phyloP scores from a whole-genome alignment of 768 basidiomycete species.

The Chalciporus chontae region DNA sequence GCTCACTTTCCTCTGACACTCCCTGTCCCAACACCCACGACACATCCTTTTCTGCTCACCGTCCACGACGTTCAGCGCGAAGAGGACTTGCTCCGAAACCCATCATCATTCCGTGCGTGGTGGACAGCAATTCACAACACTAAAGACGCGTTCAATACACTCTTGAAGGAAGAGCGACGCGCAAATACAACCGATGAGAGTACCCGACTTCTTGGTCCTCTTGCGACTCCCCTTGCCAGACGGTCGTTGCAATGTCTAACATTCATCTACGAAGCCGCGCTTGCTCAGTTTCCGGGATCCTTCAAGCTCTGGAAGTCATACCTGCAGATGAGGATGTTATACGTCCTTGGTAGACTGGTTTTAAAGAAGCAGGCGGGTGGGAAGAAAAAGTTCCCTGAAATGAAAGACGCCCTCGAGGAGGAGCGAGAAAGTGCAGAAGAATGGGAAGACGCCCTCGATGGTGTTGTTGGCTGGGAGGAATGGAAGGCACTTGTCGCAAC shows the following conservation, averaged over 20 bases:
- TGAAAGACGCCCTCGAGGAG: conserved; percentile 86
- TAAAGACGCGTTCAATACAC: conserved; percentile 57
- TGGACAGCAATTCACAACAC: conserved; percentile 79
- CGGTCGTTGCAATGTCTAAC: conserved; percentile 78
- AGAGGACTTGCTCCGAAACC: conserved; percentile 91
- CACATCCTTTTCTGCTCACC: conserved; percentile 72
- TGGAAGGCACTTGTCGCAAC: conserved; percentile 87
- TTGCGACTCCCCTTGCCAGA: conserved; percentile 70
- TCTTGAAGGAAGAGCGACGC: conserved; percentile 53
- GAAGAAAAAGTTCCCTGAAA: conserved; percentile 87
- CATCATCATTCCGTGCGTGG: conserved; percentile 90
- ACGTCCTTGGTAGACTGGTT: conserved; percentile 75
- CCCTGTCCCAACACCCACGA: conserved; percentile 78
- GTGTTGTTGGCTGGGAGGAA: conserved; percentile 92
- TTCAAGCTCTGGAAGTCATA: conserved; percentile 98
- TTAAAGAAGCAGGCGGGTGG: conserved; percentile 78
- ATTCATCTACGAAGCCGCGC: conserved; percentile 92
- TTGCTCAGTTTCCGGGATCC: conserved; percentile 80
- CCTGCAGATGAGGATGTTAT: conserved; percentile 75
- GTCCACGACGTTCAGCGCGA: conserved; percentile 80
- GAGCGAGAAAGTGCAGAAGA: conserved; percentile 75
- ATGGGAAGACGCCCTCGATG: conserved; percentile 86
- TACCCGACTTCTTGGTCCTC: conserved; percentile 67
- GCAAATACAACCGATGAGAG: conserved; percentile 46
- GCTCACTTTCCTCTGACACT: conserved; percentile 78